phyloP scores from a whole-genome alignment of 2,329 filamentous ascomycete species.

The Salinomyces thailandicus region DNA sequence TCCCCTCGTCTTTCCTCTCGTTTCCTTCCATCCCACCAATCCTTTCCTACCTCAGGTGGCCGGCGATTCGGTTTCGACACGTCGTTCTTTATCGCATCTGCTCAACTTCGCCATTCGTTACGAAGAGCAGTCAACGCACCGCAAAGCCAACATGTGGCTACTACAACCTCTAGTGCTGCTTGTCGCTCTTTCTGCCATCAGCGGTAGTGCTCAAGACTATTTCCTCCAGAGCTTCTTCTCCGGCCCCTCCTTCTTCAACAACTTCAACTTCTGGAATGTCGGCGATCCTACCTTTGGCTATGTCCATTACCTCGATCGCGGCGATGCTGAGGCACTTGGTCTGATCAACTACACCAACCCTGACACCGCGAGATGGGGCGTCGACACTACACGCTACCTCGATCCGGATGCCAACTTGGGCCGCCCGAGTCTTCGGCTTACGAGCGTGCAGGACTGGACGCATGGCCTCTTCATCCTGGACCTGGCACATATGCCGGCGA shows the following conservation, averaged over 20 bases:
- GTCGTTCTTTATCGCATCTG: too few species aligned
- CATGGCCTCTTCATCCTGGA: constrained; percentile 39
- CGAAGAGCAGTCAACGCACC: too few species aligned
- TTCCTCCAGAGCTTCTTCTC: constrained; percentile 36
- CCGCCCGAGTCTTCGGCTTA: constrained; percentile 37
- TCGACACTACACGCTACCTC: constrained; percentile 16
- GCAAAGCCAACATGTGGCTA: neutral
- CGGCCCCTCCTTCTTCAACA: constrained; percentile 25
- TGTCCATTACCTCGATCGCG: constrained; percentile 31
- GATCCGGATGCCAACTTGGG: constrained; percentile 25
- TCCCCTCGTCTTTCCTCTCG: too few species aligned
- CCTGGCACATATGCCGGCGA: constrained; percentile 41
- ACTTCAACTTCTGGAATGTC: constrained; percentile 20
- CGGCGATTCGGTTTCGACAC: too few species aligned
- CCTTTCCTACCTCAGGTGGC: too few species aligned
- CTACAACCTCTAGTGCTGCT: neutral
- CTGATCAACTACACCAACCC: constrained; percentile 15
- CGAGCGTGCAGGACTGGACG: constrained; percentile 36
- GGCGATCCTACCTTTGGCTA: constrained; percentile 17
- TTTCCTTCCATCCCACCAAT: too few species aligned
- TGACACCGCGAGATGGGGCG: constrained; percentile 15
- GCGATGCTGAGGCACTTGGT: constrained; percentile 21
- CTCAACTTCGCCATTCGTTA: too few species aligned
- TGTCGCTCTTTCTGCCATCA: neutral
- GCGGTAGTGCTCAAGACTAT: constrained; percentile 6